Conservation (phyloP, 441 rosid species). For the Macaranga tanarius region DNA sequence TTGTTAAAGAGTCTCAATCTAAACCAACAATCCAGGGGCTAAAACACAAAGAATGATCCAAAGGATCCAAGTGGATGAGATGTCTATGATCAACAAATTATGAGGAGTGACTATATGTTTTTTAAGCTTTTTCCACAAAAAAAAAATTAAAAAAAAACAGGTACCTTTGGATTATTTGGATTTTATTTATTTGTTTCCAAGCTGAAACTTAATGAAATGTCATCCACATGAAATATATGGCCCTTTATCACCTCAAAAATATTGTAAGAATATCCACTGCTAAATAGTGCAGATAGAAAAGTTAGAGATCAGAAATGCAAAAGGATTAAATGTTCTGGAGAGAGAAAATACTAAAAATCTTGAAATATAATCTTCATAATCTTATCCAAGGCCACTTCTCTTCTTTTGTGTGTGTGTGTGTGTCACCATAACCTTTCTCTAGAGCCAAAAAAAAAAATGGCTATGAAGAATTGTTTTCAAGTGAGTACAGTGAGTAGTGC, state of each 20-base stretch:
- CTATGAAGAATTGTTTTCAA: constrained; percentile 47
- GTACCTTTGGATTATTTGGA: neutral
- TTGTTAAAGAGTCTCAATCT: neutral
- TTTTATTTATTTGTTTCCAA: neutral
- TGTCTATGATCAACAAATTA: neutral
- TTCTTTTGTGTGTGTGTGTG: no score
- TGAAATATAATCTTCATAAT: constrained; percentile 1
- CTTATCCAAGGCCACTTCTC: constrained; percentile 30
- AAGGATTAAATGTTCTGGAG: neutral
- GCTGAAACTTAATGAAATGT: constrained; percentile 9
- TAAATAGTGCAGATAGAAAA: constrained; percentile 1
- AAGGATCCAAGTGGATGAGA: neutral
- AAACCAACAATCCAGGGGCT: neutral
- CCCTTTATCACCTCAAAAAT: constrained; percentile 38
- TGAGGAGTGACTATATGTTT: neutral
- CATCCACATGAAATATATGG: constrained; percentile 36
- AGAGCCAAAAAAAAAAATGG: constrained; percentile 31
- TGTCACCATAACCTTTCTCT: neutral
- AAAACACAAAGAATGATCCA: neutral
- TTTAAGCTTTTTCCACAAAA: no score
- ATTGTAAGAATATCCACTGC: constrained; percentile 26
- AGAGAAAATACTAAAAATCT: neutral
- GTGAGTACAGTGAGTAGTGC: constrained; percentile 33
- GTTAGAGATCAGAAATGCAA: constrained; percentile 12
- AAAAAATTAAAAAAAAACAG: neutral